These are phyloP conservation scores for Arabis alpina DNA, from an alignment of 345 rosid genomes.

Conservation along the genomic window DNA sequence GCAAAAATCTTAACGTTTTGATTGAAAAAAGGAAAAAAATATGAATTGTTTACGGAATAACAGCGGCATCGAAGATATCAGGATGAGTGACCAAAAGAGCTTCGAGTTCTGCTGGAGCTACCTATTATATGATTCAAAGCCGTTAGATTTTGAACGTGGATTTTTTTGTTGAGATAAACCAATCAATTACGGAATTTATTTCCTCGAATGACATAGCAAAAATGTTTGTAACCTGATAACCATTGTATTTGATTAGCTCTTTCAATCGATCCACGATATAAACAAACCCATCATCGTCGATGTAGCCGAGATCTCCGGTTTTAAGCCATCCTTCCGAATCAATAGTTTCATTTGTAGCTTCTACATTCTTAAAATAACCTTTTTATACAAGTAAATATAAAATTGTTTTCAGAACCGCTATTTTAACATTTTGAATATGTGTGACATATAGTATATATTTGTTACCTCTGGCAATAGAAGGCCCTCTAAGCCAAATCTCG, in stretches of 20 bases:
- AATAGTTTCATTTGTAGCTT: not conserved
- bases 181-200: not conserved
- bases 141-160: not conserved
- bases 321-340: slow-evolving; percentile 20
- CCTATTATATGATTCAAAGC: slow-evolving; percentile 43
- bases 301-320: slow-evolving; percentile 17
- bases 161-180: not conserved
- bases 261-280: slow-evolving; percentile 15
- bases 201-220: not conserved
- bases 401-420: too few species aligned
- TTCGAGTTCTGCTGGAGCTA: slow-evolving; percentile 88
- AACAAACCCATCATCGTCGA: slow-evolving; percentile 12
- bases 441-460: too few species aligned
- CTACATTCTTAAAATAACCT: slow-evolving; percentile 13
- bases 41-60: slow-evolving; percentile 59
- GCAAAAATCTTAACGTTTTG: not conserved
- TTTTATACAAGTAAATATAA: too few species aligned
- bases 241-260: slow-evolving; percentile 25
- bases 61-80: slow-evolving; percentile 69
- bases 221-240: slow-evolving; percentile 10
- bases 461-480: slow-evolving; percentile 2
- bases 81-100: slow-evolving; percentile 68
- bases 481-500: slow-evolving; percentile 21
- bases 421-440: too few species aligned
- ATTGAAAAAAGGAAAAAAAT: not conserved